A percentile compares a stretch with the other conserved stretches of the same genome.
phyloP scores from a whole-genome alignment of 352 stramenopile genomes.

The Phytophthora rubi region DNA sequence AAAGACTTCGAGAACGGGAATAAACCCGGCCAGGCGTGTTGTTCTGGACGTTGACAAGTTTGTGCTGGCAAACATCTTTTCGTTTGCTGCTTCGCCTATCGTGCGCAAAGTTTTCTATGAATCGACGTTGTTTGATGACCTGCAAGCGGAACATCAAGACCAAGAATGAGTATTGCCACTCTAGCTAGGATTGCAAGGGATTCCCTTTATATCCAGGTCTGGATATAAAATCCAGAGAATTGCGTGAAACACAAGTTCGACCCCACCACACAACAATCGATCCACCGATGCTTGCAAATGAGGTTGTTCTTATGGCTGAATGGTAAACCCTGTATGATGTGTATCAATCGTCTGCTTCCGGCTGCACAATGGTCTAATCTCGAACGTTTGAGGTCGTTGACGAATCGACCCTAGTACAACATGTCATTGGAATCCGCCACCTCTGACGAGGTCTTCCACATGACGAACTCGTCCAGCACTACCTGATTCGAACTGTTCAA shows the following conservation, averaged over 20 bases:
- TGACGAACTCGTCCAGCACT: slow-evolving; percentile 44
- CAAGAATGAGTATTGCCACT: no score
- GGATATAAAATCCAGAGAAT: not conserved
- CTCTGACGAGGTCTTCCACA: slow-evolving; percentile 32
- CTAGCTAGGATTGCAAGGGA: no score
- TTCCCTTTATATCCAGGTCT: not conserved
- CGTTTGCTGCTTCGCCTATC: not conserved
- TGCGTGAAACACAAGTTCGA: not conserved
- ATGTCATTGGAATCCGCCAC: not conserved
- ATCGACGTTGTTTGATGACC: not conserved
- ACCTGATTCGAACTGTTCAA: slow-evolving; percentile 33
- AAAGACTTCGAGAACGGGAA: not conserved
- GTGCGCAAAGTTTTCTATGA: not conserved
- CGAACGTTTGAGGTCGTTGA: not conserved
- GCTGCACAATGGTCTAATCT: not conserved
- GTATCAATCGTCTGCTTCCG: no score
- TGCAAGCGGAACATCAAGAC: not conserved
- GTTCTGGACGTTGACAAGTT: not conserved
- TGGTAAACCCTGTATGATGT: no score
- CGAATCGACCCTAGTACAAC: not conserved
- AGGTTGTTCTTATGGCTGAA: no score
- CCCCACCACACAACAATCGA: no score
- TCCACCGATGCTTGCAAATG: no score
- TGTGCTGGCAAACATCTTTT: not conserved
- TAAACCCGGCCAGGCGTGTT: not conserved